Base-by-base conservation (phyloP, 2,329 filamentous ascomycete genomes). In the Xenosphaeropsis pyriputrescens region DNA sequence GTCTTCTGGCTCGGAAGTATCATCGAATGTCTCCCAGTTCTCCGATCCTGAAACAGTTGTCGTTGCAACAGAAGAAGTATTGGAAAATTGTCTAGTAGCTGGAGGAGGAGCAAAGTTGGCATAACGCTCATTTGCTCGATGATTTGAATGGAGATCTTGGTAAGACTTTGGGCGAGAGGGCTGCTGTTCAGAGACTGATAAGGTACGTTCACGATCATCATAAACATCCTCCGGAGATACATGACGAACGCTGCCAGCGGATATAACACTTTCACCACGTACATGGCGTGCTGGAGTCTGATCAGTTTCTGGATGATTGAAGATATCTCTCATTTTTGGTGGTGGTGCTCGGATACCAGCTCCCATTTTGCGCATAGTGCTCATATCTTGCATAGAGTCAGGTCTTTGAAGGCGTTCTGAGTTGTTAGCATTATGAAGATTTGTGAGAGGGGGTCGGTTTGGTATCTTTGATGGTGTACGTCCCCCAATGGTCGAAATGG, bases 1-100 rank as follows among this genome's bases (percentile, higher is more conserved):
- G 17, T 70, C 67, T 50, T 85, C 82, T 0, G 79, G 74, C 50
- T 85, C 79, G 43, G 80, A 85, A 46, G 71, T 75, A 55, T 93
- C 85, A 49, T 91, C 88, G 50, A 91, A 96, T 8, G 88, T 94
- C 59, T 96, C 89, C 89, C 89, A 96, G 57, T 96, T 96, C 60
- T 96, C 89, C 3, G 85, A 93, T 1, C 84, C 85, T 5, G 83
- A 85, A 18, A 82, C 68, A 16, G 68, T 69, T 1, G 81, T 85
- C n/a, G 62, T 63, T 16, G 64, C 60, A 9, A 26, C 22, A 2
- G 63, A 63, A 2, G 84, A 44, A 1, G 79, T 79, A 46, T 76
- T 76, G 6, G 79, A 85, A 13, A 80, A 77, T 49, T 89, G 83
- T 35, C 85, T 67, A 43, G 63, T 67, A 17, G 49, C 41, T 33